phyloP scores from a whole-genome alignment of 2,329 filamentous ascomycete genomes.

The Keithomyces neogunnii region DNA sequence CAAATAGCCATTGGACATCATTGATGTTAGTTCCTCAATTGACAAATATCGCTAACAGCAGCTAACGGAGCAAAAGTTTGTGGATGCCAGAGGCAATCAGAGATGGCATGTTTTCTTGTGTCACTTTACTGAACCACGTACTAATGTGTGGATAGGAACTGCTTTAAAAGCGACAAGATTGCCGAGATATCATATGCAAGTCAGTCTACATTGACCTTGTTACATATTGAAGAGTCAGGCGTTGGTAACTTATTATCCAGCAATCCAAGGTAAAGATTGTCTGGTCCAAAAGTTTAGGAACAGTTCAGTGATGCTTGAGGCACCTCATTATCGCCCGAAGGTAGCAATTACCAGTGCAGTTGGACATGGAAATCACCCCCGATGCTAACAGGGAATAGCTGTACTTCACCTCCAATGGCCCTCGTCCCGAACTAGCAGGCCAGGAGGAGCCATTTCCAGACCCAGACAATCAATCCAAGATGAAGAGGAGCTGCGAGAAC shows the following conservation, averaged over 20 bases:
- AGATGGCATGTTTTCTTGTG: slow-evolving; percentile 44
- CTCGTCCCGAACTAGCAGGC: slow-evolving; percentile 47
- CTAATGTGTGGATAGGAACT: slow-evolving; percentile 47
- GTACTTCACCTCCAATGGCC: slow-evolving; percentile 42
- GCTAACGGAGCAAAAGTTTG: slow-evolving; percentile 46
- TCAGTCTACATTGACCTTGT: slow-evolving; percentile 33
- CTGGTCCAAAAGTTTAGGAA: slow-evolving; percentile 94
- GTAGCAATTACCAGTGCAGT: slow-evolving; percentile 31
- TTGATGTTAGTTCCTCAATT: slow-evolving; percentile 44
- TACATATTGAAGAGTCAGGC: slow-evolving; percentile 10
- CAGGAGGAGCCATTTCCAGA: slow-evolving; percentile 67
- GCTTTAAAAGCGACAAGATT: slow-evolving; percentile 74
- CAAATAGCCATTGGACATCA: slow-evolving; percentile 64
- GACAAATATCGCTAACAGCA: background rate
- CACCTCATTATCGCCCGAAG: slow-evolving; percentile 74
- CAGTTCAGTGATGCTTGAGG: slow-evolving; percentile 89
- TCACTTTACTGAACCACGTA: background rate
- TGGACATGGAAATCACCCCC: background rate
- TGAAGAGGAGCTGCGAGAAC: slow-evolving; percentile 80
- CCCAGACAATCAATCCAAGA: slow-evolving; percentile 79
- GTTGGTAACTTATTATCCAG: slow-evolving; percentile 31
- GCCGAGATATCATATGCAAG: slow-evolving; percentile 94
- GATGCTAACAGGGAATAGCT: slow-evolving; percentile 27
- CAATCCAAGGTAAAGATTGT: slow-evolving; percentile 87
- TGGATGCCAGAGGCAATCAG: slow-evolving; percentile 60